These are phyloP conservation scores for Aureobasidium sp. DNA, from an alignment of 2,329 filamentous ascomycete species.

Conservation along the genomic window DNA sequence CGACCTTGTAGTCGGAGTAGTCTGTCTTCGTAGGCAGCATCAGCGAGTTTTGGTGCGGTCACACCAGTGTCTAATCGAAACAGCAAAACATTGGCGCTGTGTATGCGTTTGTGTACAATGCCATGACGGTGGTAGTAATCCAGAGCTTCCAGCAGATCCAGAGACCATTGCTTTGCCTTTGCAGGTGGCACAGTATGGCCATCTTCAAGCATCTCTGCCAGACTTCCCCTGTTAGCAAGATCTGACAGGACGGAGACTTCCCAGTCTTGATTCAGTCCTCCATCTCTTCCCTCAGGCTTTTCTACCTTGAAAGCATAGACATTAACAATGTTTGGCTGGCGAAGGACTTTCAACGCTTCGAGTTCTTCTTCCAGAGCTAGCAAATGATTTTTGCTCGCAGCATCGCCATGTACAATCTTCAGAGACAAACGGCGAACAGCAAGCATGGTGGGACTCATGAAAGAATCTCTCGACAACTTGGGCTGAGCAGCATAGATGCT, in stretches of 20 bases:
- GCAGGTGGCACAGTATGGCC: conserved; percentile 57
- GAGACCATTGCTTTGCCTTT: conserved; percentile 81
- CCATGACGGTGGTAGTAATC: conserved; percentile 81
- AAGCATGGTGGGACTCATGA: not conserved
- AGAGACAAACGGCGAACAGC: conserved; percentile 9
- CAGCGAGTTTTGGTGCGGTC: conserved; percentile 62
- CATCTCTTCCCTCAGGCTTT: conserved; percentile 7
- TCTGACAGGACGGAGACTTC: conserved; percentile 69
- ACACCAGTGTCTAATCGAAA: conserved; percentile 62
- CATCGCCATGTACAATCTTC: conserved; percentile 6
- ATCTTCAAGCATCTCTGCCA: conserved; percentile 74
- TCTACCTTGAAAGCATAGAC: conserved; percentile 70
- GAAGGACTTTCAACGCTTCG: conserved; percentile 65
- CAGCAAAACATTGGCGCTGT: conserved; percentile 71
- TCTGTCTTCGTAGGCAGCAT: conserved; percentile 58
- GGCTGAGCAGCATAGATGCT: conserved; percentile 3
- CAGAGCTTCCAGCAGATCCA: conserved; percentile 81
- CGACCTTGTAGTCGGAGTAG: conserved; percentile 12
- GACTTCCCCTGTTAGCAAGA: conserved; percentile 71
- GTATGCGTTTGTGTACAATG: conserved; percentile 69
- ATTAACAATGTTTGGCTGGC: conserved; percentile 69
- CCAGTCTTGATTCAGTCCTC: conserved; percentile 43
- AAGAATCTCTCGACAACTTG: not conserved
- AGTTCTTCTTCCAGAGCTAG: conserved; percentile 70
- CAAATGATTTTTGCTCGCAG: conserved; percentile 58